These are phyloP conservation scores for Kwoniella mangroviensis DNA, from an alignment of 768 basidiomycete species.

Conservation along the genomic window DNA sequence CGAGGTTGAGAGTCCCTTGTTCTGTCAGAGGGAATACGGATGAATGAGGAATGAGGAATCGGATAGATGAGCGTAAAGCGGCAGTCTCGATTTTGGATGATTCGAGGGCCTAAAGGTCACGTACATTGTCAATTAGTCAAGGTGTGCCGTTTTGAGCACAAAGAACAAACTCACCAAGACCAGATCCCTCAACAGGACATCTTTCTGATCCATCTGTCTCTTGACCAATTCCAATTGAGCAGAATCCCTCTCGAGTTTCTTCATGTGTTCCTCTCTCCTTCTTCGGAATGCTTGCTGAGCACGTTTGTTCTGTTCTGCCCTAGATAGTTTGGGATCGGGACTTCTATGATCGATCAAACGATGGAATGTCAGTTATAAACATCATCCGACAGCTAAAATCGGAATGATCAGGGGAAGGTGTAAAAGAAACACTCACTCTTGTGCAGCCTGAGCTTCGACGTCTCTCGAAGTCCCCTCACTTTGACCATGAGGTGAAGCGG, in stretches of 20 bases:
- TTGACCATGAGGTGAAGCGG: conserved; percentile 10
- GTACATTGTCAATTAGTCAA: neutral
- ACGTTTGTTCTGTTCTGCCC: conserved; percentile 93
- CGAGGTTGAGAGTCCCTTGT: conserved; percentile 18
- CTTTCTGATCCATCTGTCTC: conserved; percentile 22
- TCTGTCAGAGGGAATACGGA: conserved; percentile 14
- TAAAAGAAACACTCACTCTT: neutral
- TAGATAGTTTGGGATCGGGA: conserved; percentile 60
- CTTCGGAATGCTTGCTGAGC: conserved; percentile 91
- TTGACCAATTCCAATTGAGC: conserved; percentile 37
- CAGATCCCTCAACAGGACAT: conserved; percentile 27
- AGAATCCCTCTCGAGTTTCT: conserved; percentile 42
- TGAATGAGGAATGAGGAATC: conserved; percentile 9
- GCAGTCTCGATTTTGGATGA: conserved; percentile 29
- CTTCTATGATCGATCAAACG: neutral
- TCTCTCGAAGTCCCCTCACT: neutral
- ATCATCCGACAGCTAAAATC: neutral
- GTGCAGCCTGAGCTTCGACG: neutral
- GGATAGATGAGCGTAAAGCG: conserved; percentile 22
- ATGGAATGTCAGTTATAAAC: neutral
- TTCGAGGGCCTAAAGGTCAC: conserved; percentile 20
- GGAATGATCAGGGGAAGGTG: no score
- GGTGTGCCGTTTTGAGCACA: neutral
- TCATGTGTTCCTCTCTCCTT: conserved; percentile 67
- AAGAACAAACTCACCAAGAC: conserved; percentile 34